These are phyloP conservation scores for Cordyceps pruinosa DNA, from an alignment of 2,329 filamentous ascomycete species.

Conservation along the genomic window DNA sequence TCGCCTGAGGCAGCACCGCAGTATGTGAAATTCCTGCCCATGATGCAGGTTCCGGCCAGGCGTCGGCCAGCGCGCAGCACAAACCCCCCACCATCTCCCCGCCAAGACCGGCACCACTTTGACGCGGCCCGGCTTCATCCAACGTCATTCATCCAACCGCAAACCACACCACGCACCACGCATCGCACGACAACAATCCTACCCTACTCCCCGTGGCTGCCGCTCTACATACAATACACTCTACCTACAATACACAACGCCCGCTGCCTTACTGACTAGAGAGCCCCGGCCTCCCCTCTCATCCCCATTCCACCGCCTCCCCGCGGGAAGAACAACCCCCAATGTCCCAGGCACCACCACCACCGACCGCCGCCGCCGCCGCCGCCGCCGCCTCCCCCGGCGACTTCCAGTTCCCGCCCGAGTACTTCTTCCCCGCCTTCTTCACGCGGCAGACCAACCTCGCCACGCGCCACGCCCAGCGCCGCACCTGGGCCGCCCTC, in stretches of 20 bases:
- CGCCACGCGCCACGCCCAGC: constrained; percentile 66
- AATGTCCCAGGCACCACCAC: neutral
- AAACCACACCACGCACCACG: no score
- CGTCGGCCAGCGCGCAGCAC: neutral
- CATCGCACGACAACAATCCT: no score
- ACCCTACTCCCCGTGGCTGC: no score
- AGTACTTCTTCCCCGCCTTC: constrained; percentile 76
- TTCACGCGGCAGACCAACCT: constrained; percentile 75
- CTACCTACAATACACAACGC: no score
- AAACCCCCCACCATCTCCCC: neutral
- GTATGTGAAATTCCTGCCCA: no score
- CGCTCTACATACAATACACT: no score
- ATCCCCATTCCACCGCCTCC: neutral
- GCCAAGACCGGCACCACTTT: neutral
- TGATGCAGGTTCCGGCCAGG: no score
- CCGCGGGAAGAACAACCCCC: neutral
- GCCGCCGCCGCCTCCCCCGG: constrained; percentile 18
- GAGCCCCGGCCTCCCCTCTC: no score
- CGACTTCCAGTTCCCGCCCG: constrained; percentile 50
- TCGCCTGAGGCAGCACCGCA: no score
- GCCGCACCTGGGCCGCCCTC: constrained; percentile 78
- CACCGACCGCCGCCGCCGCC: constrained; percentile 1
- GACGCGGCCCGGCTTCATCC: neutral
- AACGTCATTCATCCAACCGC: neutral
- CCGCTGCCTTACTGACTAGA: no score